Evolutionary conservation across 2,329 filamentous ascomycete genomes (phyloP).

Genomic region (Apiospora aurea): DNA sequence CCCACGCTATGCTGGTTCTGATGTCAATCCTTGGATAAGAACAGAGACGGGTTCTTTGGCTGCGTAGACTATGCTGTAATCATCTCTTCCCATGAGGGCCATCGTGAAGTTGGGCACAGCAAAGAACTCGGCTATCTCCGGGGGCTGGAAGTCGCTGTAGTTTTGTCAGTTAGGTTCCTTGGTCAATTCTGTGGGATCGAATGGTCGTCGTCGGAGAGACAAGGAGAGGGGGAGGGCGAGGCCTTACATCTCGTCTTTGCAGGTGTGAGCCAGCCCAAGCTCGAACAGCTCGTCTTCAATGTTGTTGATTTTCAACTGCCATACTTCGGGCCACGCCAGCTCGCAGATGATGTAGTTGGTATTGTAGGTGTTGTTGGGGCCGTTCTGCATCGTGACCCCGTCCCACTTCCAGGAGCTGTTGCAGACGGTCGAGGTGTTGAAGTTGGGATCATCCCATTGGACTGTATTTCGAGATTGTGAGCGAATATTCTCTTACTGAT

Average conservation of each 20-base stretch:
- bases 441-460: slow-evolving; percentile 28
- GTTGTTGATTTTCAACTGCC: slow-evolving; percentile 26
- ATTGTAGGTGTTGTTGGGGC: slow-evolving; percentile 38
- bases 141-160: slow-evolving; percentile 12
- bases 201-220: not conserved
- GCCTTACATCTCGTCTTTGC: slow-evolving; percentile 26
- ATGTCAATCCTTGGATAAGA: slow-evolving; percentile 21
- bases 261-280: slow-evolving; percentile 20
- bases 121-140: slow-evolving; percentile 22
- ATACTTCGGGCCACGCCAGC: slow-evolving; percentile 5
- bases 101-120: slow-evolving; percentile 23
- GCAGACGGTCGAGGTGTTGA: slow-evolving; percentile 29
- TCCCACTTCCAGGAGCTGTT: slow-evolving; percentile 36
- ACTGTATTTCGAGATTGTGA: not conserved
- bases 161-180: not conserved
- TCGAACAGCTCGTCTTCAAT: slow-evolving; percentile 24
- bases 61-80: slow-evolving; percentile 24
- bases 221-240: not conserved
- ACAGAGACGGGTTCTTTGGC: slow-evolving; percentile 19
- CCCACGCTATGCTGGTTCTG: not conserved
- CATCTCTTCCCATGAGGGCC: slow-evolving; percentile 15
- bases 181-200: not conserved
- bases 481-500: too few relatives aligned
- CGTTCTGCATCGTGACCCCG: slow-evolving; percentile 31
- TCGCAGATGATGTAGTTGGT: slow-evolving; percentile 28